A percentile compares a stretch with the other conserved stretches of the same genome.
Conservation (phyloP, 2,329 filamentous ascomycete species). For the Alternaria triticimaculans region DNA sequence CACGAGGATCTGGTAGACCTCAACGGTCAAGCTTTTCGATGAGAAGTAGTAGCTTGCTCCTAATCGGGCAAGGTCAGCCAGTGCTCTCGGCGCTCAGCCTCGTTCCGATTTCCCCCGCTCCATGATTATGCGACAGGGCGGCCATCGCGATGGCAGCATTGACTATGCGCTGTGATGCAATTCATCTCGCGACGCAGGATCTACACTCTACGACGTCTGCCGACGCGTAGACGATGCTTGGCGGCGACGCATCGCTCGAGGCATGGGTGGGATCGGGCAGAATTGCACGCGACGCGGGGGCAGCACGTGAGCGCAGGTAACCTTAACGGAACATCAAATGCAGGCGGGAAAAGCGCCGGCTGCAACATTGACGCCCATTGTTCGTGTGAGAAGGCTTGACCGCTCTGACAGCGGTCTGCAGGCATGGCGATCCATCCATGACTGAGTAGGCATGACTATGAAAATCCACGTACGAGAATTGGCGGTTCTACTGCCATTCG, state of each 20-base stretch:
- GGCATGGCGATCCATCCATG: conserved; percentile 22
- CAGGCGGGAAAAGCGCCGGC: conserved; percentile 14
- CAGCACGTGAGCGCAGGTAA: conserved; percentile 33
- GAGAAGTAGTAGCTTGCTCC: conserved; percentile 76
- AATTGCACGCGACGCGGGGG: conserved; percentile 24
- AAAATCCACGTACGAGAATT: conserved; percentile 55
- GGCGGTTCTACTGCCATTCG: conserved; percentile 55
- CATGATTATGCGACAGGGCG: not conserved
- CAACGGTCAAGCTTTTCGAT: conserved; percentile 65
- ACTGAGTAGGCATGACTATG: conserved; percentile 10
- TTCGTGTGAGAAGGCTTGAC: conserved; percentile 9
- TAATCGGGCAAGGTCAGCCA: conserved; percentile 50
- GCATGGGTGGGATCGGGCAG: conserved; percentile 2
- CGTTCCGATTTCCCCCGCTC: conserved; percentile 19
- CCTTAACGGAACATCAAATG: conserved; percentile 38
- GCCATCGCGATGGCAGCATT: not conserved
- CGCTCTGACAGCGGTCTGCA: conserved; percentile 24
- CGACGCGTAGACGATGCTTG: conserved; percentile 21
- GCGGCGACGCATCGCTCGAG: conserved; percentile 19
- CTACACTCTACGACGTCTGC: not conserved
- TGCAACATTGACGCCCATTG: conserved; percentile 8
- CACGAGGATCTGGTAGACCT: conserved; percentile 74
- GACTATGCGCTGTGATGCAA: not conserved
- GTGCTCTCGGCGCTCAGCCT: conserved; percentile 10
- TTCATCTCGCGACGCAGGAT: not conserved